Base-by-base conservation (phyloP, 1,284 basidiomycete genomes). In the Ustilago vetiveriae region DNA sequence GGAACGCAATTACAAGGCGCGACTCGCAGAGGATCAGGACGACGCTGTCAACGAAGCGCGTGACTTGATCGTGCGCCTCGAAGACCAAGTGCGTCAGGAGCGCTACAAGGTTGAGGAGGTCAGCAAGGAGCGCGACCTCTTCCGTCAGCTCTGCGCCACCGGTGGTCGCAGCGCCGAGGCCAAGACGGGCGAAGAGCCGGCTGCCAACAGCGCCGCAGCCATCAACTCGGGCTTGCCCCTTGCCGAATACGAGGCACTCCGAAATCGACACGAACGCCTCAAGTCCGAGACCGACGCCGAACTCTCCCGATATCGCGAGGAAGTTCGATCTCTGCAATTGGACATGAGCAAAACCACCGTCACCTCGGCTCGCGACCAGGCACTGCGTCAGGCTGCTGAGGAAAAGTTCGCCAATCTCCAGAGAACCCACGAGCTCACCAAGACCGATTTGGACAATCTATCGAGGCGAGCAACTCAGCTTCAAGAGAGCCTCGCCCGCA, bases 21-120 rank as follows among this genome's bases (percentile, higher is more conserved):
- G 59, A 19, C 58, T 73, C 57, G 76, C 75, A 24, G 78, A 85
- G 59, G 91, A 92, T 75, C 89, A 92, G 78, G 87, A 87, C 49
- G 89, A 90, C 64, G 92, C 92, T 0, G 86, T 98, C 13, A 86
- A 87, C 44, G 91, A 97, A 82, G 94, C 94, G 0, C 90, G 92
- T 62, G 88, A 91, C 54, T 89, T 91, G 1, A 92, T 97, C 72
- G 87, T 89, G 63, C 87, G 89, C 24, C 85, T 98, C 26, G 89
- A 90, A 33, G 85, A 87, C 21, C 89, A 94, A 79, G 84, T 97
- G 2, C 88, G 87, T 80, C 86, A 85, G 76, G 86, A 87, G 76
- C 89, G 92, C 39, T 85, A 85, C 36, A 87, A 89, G 54, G 88
- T 91, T 43, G 89, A 90, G 71, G 89, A 91, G 21, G 90, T 90